phyloP scores from a whole-genome alignment of 1,284 basidiomycete genomes.

The Microstroma glucosiphilum region DNA sequence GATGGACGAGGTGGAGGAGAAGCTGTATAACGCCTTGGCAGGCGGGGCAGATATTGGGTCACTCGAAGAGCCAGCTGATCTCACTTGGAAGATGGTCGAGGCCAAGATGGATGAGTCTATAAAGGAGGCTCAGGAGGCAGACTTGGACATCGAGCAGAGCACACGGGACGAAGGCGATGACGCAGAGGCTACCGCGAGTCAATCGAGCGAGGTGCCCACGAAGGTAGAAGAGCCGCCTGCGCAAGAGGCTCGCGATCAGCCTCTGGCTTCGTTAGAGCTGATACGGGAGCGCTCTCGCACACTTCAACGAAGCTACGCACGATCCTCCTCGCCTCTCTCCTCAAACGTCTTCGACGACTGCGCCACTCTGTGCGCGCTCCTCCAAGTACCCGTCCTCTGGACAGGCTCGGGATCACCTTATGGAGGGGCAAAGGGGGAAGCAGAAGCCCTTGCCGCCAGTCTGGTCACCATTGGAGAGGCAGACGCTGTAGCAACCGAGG shows the following conservation, averaged over 20 bases:
- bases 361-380: slow-evolving; percentile 32
- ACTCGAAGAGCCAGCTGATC: not conserved
- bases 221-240: not conserved
- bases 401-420: slow-evolving; percentile 26
- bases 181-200: no score
- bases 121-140: not conserved
- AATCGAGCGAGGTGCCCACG: no score
- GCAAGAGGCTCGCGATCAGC: not conserved
- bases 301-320: slow-evolving; percentile 26
- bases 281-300: not conserved
- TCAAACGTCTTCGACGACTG: slow-evolving; percentile 29
- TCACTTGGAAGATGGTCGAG: not conserved
- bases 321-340: slow-evolving; percentile 26
- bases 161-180: no score
- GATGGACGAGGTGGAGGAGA: slow-evolving; percentile 11
- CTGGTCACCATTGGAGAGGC: slow-evolving; percentile 42
- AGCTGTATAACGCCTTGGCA: slow-evolving; percentile 8
- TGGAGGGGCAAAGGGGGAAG: slow-evolving; percentile 43
- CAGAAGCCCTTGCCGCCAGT: slow-evolving; percentile 46
- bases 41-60: not conserved
- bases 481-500: slow-evolving; percentile 49
- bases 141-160: no score
- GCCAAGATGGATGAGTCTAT: slow-evolving; percentile 2
- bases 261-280: not conserved
- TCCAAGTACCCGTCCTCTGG: slow-evolving; percentile 42